Base-by-base conservation (phyloP, 371 early-diverging fungal genomes). In the Saksenaea vasiformis region DNA sequence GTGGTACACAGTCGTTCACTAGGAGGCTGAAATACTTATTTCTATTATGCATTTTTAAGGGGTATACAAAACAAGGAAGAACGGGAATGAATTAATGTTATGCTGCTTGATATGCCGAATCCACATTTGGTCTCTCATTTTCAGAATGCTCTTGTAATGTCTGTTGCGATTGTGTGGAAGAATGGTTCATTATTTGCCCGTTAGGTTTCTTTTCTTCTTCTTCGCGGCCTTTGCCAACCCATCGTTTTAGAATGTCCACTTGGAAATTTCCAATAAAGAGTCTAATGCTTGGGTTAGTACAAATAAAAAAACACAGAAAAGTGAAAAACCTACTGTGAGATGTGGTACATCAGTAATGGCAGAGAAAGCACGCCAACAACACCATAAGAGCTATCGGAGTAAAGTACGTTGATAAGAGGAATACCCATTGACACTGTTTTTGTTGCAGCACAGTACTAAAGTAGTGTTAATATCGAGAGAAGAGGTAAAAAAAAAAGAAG, bases 401-500 rank as follows among this genome's bases (percentile, higher is more conserved):
- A 92, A 44, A 92, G 63, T 15, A 91, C 86, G 63, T 89, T 88
- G 78, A 92, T 89, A 65, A 92, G 74, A 1, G 91, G 91, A 27
- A 91, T 86, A 34, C 92, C 92, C 83, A 91, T 82, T 0, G 90
- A 88, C 0, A 91, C 87, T 0, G 91, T 89, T 66, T 92, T 92
- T 2, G 90, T 89, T 1, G 89, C 87, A 14, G 87, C 90, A 70
- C 89, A 90, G 71, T 82, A 82, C 81, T 80, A 63, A 26, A 47
- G 22, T 19, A 22, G 22, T 9, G 51, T 47, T 47, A 9, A 41
- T 14, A 5, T 47, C 22, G n/a, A n/a, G 31, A 9, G 22, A 0
- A 55, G 26, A n/a, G n/a, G n/a, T 13, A 15, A 7, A n/a, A 19
- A 10, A 47, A 22, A 3, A 47, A 10, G n/a, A 47, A n/a, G 36